Evolutionary conservation across 2,329 filamentous ascomycete species (phyloP).

Genomic region (Fusarium miscanthi): DNA sequence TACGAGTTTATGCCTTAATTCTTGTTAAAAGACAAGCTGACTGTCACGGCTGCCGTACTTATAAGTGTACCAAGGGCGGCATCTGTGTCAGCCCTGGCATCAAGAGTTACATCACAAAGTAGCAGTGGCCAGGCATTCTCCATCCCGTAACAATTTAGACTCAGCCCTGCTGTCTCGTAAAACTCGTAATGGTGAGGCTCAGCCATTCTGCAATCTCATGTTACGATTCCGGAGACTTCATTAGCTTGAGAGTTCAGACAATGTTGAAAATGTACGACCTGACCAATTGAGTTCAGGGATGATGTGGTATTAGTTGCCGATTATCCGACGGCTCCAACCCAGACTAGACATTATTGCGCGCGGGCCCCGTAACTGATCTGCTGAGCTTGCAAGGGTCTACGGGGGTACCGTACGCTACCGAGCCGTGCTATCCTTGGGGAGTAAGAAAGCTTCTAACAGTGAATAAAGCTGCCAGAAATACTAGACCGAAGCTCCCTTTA

Average conservation of each 20-base stretch:
- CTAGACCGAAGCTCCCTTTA: too few species aligned
- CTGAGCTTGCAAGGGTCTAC: not conserved
- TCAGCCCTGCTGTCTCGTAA: not conserved
- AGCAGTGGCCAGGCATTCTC: not conserved
- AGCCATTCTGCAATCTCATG: not conserved
- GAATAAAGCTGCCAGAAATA: not conserved
- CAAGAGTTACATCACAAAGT: not conserved
- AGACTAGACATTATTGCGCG: not conserved
- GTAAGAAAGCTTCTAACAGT: not conserved
- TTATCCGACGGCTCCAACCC: not conserved
- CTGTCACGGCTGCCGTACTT: not conserved
- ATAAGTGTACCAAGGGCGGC: not conserved
- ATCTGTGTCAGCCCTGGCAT: not conserved
- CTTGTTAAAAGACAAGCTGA: not conserved
- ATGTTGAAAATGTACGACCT: not conserved
- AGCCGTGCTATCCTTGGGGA: rapidly evolving
- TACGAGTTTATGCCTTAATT: not conserved
- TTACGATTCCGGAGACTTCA: not conserved
- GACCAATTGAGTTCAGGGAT: not conserved
- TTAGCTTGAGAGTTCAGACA: not conserved
- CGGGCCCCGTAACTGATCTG: not conserved
- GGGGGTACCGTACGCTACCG: not conserved
- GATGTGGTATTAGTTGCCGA: not conserved
- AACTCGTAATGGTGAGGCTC: not conserved
- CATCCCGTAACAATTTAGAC: not conserved